Evolutionary conservation across 352 stramenopile genomes (phyloP).

Genomic region (Globisporangium nodosum): DNA sequence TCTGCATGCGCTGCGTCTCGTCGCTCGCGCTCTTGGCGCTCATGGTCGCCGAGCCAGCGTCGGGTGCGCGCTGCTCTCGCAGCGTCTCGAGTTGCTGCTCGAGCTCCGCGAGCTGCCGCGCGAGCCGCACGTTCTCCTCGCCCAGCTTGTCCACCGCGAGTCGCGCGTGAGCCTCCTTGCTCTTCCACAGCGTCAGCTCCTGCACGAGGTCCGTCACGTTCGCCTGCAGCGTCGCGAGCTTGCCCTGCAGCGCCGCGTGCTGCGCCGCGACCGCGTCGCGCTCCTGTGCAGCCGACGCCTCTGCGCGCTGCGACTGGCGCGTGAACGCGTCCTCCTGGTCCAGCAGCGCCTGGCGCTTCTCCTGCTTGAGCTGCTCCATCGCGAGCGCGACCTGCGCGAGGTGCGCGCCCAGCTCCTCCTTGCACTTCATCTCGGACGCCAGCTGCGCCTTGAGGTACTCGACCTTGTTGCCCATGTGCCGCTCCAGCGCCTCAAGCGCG

Average conservation of each 20-base stretch:
- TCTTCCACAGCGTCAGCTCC: constrained; percentile 59
- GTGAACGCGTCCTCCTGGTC: constrained; percentile 64
- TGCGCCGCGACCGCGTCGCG: constrained; percentile 42
- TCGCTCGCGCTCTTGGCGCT: constrained; percentile 67
- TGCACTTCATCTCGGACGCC: constrained; percentile 80
- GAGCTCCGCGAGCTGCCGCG: constrained; percentile 57
- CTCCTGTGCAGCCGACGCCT: constrained; percentile 45
- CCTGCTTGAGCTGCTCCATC: constrained; percentile 63
- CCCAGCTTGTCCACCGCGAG: constrained; percentile 71
- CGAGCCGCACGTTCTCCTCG: constrained; percentile 61
- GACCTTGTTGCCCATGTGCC: constrained; percentile 73
- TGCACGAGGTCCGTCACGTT: constrained; percentile 76
- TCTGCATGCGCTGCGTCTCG: constrained; percentile 71
- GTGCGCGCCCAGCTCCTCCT: constrained; percentile 71
- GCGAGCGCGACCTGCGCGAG: constrained; percentile 53
- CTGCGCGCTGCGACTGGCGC: constrained; percentile 38
- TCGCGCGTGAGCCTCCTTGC: constrained; percentile 57
- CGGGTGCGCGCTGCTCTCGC: constrained; percentile 44
- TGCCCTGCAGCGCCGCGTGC: constrained; percentile 43
- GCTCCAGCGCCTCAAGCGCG: constrained; percentile 53
- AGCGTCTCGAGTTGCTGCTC: constrained; percentile 50
- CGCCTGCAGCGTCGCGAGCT: constrained; percentile 58
- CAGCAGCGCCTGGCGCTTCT: constrained; percentile 39
- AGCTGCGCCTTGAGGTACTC: constrained; percentile 82
- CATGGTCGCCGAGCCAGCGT: constrained; percentile 20